Evolutionary conservation across 1,284 basidiomycete species (phyloP).

Genomic region (Trametes hirsuta): DNA sequence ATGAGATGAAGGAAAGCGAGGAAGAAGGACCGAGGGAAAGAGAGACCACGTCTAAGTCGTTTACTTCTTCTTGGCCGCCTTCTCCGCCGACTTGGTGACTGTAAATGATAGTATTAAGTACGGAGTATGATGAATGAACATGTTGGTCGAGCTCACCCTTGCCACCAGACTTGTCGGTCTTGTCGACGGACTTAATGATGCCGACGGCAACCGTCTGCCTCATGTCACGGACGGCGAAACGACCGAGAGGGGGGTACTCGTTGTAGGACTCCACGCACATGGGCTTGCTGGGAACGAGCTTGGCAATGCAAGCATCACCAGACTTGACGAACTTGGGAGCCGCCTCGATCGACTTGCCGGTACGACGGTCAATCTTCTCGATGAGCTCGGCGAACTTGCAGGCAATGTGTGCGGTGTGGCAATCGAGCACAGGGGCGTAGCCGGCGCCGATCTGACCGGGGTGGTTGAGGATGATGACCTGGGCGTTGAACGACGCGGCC

Average conservation of each 20-base stretch:
- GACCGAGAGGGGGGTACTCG: conserved; percentile 99
- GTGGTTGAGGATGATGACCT: conserved; percentile 99
- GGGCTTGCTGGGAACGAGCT: conserved; percentile 95
- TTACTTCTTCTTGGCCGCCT: conserved; percentile 97
- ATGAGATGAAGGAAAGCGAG: conserved; percentile 48
- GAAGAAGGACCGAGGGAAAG: conserved; percentile 48
- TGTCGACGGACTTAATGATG: conserved; percentile 96
- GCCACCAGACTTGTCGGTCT: conserved; percentile 84
- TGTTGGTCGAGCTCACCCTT: conserved; percentile 63
- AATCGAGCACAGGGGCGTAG: conserved; percentile 98
- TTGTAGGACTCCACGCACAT: conserved; percentile 99
- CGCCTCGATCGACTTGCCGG: conserved; percentile 90
- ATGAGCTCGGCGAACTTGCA: conserved; percentile 99
- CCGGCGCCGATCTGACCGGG: conserved; percentile 99
- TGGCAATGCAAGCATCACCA: conserved; percentile 95
- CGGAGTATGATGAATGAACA: conserved; percentile 11
- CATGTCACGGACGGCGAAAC: conserved; percentile 99
- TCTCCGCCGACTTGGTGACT: conserved; percentile 97
- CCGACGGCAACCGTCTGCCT: conserved; percentile 97
- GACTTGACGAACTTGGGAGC: conserved; percentile 97
- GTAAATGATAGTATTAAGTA: conserved; percentile 20
- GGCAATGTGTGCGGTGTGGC: conserved; percentile 99
- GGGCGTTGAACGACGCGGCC: conserved; percentile 98
- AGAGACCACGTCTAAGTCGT: conserved; percentile 51
- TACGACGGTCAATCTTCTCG: conserved; percentile 99